A percentile compares a stretch with the other conserved stretches of the same genome.
These are phyloP conservation scores for Cryptosporidium ryanae DNA, from an alignment of 169 alveolate genomes.

Conservation along the genomic window DNA sequence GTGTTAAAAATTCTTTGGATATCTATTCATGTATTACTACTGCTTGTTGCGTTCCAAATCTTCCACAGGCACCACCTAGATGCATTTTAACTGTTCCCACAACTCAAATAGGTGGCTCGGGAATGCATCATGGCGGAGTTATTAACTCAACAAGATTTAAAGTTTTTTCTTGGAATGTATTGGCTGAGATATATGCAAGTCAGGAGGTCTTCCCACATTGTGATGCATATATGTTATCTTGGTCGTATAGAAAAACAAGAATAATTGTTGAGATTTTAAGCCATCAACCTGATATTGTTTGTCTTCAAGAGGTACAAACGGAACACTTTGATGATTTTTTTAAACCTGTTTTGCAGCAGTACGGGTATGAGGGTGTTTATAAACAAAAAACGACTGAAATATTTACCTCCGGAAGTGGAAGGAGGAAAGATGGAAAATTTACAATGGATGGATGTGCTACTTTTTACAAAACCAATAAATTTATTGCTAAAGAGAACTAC, in stretches of 20 bases:
- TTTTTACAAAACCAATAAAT: conserved; percentile 79
- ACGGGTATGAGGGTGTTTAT: conserved; percentile 83
- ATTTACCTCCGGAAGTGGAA: conserved; percentile 82
- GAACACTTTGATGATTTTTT: conserved; percentile 84
- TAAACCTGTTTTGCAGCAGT: conserved; percentile 78
- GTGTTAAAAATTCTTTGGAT: conserved; percentile 10
- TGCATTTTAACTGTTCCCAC: conserved; percentile 50
- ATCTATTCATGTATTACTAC: conserved; percentile 78
- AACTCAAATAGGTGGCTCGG: neutral
- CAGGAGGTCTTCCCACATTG: conserved; percentile 85
- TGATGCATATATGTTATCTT: conserved; percentile 84
- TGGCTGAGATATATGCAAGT: conserved; percentile 86
- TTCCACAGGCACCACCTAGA: conserved; percentile 76
- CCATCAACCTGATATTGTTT: conserved; percentile 82
- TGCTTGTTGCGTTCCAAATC: conserved; percentile 81
- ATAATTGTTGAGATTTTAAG: conserved; percentile 82
- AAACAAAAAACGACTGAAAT: conserved; percentile 84
- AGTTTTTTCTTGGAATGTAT: conserved; percentile 82
- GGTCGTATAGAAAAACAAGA: conserved; percentile 84
- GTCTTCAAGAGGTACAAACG: conserved; percentile 84
- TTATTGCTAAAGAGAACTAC: conserved; percentile 79
- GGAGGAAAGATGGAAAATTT: conserved; percentile 82
- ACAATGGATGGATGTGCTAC: conserved; percentile 86
- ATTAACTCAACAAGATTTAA: conserved; percentile 71
- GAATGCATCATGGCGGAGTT: conserved; percentile 1